Conservation (phyloP, 805 yeast genomes). For the Wickerhamomyces hampshirensis region DNA sequence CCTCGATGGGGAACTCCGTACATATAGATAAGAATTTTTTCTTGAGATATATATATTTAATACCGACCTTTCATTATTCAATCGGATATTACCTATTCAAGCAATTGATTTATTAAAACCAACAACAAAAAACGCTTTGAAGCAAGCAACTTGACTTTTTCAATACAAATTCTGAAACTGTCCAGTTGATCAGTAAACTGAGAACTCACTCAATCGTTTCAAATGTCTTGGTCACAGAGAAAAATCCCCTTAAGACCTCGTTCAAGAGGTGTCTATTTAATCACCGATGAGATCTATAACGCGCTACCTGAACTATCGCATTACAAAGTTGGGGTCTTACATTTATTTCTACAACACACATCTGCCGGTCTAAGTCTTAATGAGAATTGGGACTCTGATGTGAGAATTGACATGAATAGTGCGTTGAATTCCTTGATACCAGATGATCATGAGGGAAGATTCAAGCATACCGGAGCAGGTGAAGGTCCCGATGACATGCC, state of each 20-base stretch:
- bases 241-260: conserved; percentile 52
- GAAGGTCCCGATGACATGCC: conserved; percentile 88
- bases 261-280: conserved; percentile 62
- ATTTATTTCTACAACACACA: conserved; percentile 73
- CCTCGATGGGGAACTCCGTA: background rate
- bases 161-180: too few relatives aligned
- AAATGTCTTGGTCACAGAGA: conserved; percentile 50
- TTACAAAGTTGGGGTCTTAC: conserved; percentile 57
- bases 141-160: too few relatives aligned
- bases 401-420: conserved; percentile 60
- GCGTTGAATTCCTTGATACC: conserved; percentile 66
- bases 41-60: too few relatives aligned
- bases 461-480: conserved; percentile 37
- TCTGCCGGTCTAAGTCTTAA: conserved; percentile 73
- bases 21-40: too few relatives aligned
- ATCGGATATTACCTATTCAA: too few relatives aligned
- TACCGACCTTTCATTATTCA: too few relatives aligned
- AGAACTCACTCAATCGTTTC: background rate
- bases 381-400: conserved; percentile 80
- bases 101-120: too few relatives aligned
- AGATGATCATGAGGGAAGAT: conserved; percentile 37
- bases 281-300: conserved; percentile 58
- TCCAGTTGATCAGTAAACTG: background rate
- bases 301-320: conserved; percentile 56
- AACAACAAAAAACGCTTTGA: too few relatives aligned